Percentiles rank a stretch among this genome's conserved stretches.
Conservation (phyloP, 345 rosid species). For the Eucalyptus cladocalyx region DNA sequence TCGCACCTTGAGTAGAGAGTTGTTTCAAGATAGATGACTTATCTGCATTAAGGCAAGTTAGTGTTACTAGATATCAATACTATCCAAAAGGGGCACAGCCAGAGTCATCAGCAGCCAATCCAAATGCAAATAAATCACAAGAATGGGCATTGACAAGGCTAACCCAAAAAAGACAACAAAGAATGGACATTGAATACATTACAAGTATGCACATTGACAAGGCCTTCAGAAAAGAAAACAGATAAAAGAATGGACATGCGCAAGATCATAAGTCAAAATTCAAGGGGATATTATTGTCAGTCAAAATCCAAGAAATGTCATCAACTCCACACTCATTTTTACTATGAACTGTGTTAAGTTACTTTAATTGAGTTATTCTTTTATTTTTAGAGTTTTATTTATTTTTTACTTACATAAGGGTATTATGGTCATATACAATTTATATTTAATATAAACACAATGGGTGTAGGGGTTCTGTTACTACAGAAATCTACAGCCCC, state of each 20-base stretch:
- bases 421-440: too few relatives aligned
- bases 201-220: background rate
- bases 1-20: slow-evolving; percentile 8
- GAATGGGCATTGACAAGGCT: background rate
- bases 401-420: too few relatives aligned
- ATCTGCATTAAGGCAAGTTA: slow-evolving; percentile 13
- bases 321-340: background rate
- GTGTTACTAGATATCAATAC: background rate
- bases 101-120: background rate
- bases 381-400: too few relatives aligned
- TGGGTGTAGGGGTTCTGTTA: too few relatives aligned
- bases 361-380: too few relatives aligned
- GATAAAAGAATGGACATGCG: background rate
- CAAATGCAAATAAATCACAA: background rate
- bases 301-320: background rate
- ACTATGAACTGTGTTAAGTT: background rate
- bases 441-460: too few relatives aligned
- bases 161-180: background rate
- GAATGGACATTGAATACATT: background rate
- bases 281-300: background rate
- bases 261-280: background rate
- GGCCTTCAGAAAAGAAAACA: background rate
- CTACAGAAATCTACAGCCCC: too few relatives aligned
- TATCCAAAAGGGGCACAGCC: background rate
- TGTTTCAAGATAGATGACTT: slow-evolving; percentile 20